Evolutionary conservation across 495 filamentous ascomycete species (phyloP), one percentile per base, ranked within the genome.

Genomic region (Neurospora sp.): DNA sequence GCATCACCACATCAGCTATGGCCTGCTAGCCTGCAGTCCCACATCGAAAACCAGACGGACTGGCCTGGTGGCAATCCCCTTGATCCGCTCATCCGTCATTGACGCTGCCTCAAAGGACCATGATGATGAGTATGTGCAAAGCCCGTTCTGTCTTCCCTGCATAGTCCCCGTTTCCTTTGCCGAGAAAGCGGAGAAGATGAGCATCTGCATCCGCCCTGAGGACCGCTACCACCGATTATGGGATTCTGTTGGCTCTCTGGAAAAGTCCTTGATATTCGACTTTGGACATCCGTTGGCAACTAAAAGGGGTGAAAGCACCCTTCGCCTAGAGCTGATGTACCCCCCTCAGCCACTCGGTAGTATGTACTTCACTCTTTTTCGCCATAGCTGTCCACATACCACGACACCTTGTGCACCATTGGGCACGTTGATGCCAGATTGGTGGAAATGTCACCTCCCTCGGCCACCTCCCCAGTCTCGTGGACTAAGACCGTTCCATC

Each of bases 51-150:
- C 22, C 22, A 22, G 1, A 22, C 22, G 22, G 1, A 0, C 22
- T 22, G 0, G 3, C 20, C 20, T 53, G 3, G 20, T 53, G 0
- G 20, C 20, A 4, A 0, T 53, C 10, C 45, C 45, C 0, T 53
- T 27, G 10, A 59, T 59, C 20, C 48, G 48, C 20, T 3, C 20
- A 0, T 59, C 20, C 4, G 20, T 59, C 48, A 59, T 59, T 0
- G 48, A 59, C 4, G 4, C 0, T 0, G 48, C 20, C 0, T 59
- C 22, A 7, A 0, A 0, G 0, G 48, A 14, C 48, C 1, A 27
- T 0, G 48, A 59, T 0, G 48, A 59, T 0, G 48, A 59, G 22
- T 59, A 59, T 1, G 4, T 7, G 0, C 48, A 59, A 59, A 59
- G 48, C 2, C 48, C 48, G 3, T 59, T 22, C 20, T 59, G 48